Conservation (phyloP, 2,329 filamentous ascomycete species). For the Venturia aucupariae region DNA sequence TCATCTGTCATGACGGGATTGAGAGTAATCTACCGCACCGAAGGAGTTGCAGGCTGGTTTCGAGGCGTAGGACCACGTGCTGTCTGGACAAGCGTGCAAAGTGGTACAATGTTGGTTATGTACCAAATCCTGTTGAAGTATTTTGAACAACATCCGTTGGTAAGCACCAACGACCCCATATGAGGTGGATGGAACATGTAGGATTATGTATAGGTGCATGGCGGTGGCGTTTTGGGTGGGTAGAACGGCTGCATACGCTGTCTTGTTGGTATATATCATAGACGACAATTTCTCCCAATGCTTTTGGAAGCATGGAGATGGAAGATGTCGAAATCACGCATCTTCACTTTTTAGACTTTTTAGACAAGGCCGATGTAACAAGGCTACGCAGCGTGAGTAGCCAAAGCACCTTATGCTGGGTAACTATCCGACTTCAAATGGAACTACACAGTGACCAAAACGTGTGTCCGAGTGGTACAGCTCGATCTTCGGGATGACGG, state of each 20-base stretch:
- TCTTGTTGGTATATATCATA: slow-evolving; percentile 2
- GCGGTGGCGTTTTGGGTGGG: background rate
- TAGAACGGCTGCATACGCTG: background rate
- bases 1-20: slow-evolving; percentile 81
- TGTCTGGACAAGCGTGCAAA: slow-evolving; percentile 97
- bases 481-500: too few relatives aligned
- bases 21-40: slow-evolving; percentile 77
- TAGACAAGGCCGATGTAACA: too few relatives aligned
- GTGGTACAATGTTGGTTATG: slow-evolving; percentile 89
- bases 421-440: too few relatives aligned
- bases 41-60: slow-evolving; percentile 86
- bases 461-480: too few relatives aligned
- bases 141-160: slow-evolving; percentile 46
- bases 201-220: background rate
- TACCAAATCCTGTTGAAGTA: slow-evolving; percentile 81
- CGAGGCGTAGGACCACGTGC: slow-evolving; percentile 84
- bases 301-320: slow-evolving; percentile 5
- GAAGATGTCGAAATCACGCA: slow-evolving; percentile 2
- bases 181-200: background rate
- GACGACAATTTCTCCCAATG: background rate
- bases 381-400: background rate
- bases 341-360: slow-evolving; percentile 9
- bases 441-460: too few relatives aligned
- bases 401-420: background rate
- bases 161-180: background rate